A percentile compares a stretch with the other conserved stretches of the same genome.
These are phyloP conservation scores for Antrodiella citrinella DNA, from an alignment of 768 basidiomycete species.

Conservation along the genomic window DNA sequence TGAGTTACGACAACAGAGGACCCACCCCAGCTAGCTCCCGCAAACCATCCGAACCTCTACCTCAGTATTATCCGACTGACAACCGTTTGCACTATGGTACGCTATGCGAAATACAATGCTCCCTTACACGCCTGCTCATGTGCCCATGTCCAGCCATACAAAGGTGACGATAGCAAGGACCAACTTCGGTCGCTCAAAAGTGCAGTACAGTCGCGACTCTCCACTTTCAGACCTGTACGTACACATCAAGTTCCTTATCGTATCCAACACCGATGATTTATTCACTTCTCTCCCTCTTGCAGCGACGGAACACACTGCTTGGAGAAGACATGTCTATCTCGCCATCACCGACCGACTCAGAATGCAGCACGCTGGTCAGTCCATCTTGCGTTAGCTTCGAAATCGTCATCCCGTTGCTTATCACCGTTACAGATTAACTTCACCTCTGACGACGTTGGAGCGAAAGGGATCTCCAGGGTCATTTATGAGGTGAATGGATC, in stretches of 20 bases:
- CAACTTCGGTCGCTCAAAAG: constrained; percentile 17
- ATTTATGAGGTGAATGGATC: background rate
- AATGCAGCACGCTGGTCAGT: constrained; percentile 22
- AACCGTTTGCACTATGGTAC: constrained; percentile 13
- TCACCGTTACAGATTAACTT: background rate
- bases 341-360: constrained; percentile 17
- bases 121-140: constrained; percentile 4
- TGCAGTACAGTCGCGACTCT: constrained; percentile 13
- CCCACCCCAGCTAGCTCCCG: constrained; percentile 11
- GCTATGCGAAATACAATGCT: background rate
- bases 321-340: constrained; percentile 5
- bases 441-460: background rate
- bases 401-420: background rate
- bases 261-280: background rate
- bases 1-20: constrained; percentile 8
- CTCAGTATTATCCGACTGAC: constrained; percentile 18
- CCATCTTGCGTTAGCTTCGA: background rate
- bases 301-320: constrained; percentile 10
- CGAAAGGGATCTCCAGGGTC: background rate
- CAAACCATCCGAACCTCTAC: constrained; percentile 19
- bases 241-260: constrained; percentile 1
- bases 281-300: background rate
- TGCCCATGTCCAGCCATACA: constrained; percentile 7
- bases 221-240: constrained; percentile 18
- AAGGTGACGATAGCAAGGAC: constrained; percentile 10